These are phyloP conservation scores for Pyrus communis DNA, from an alignment of 306 rosid genomes.

Conservation along the genomic window DNA sequence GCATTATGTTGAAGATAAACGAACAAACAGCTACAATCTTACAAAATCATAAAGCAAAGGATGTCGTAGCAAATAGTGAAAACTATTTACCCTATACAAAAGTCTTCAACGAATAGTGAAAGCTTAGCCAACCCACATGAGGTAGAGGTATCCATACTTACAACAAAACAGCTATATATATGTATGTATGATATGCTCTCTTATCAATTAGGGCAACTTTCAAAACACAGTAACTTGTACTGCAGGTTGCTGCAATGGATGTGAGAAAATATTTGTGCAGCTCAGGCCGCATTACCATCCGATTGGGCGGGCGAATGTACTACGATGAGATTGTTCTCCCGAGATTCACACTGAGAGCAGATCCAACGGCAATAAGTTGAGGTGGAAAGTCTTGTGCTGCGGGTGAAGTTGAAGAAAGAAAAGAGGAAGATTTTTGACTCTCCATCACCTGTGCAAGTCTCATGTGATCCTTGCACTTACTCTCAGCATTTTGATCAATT, in stretches of 20 bases:
- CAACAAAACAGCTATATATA: not conserved
- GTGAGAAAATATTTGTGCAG: slow-evolving; percentile 24
- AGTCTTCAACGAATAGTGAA: too few relatives aligned
- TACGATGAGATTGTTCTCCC: not conserved
- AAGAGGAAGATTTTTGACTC: slow-evolving; percentile 24
- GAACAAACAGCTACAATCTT: too few relatives aligned
- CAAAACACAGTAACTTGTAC: not conserved
- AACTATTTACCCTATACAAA: too few relatives aligned
- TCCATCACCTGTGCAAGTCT: not conserved
- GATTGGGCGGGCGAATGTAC: slow-evolving; percentile 13
- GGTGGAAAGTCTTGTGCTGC: slow-evolving; percentile 26
- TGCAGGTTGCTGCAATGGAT: slow-evolving; percentile 12
- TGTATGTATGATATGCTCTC: not conserved
- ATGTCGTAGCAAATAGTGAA: too few relatives aligned
- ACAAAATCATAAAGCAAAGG: too few relatives aligned
- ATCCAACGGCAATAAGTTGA: not conserved
- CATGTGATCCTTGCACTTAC: slow-evolving; percentile 48
- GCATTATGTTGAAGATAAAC: too few relatives aligned
- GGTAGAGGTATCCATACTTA: too few relatives aligned
- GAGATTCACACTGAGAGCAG: not conserved
- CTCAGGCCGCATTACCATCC: slow-evolving; percentile 24
- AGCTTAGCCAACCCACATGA: too few relatives aligned
- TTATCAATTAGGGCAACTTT: not conserved
- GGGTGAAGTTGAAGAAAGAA: slow-evolving; percentile 33
- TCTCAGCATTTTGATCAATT: slow-evolving; percentile 55